phyloP scores from a whole-genome alignment of 129 eudicot species.

The Sambucus nigra region DNA sequence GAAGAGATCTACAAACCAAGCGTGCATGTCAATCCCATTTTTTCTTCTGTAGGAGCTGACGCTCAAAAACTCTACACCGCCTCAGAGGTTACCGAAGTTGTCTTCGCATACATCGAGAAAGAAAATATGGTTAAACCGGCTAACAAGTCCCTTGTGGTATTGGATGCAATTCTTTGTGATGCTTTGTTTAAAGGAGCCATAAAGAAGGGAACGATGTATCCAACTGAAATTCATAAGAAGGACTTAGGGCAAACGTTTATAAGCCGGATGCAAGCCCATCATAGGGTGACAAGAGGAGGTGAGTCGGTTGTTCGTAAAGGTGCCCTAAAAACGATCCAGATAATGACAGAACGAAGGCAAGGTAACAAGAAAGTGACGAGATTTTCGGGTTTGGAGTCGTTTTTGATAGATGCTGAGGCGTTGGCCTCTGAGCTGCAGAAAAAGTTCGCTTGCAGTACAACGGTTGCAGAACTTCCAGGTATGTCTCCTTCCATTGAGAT shows the following conservation, averaged over 20 bases:
- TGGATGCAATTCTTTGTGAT: slow-evolving; percentile 78
- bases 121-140: slow-evolving; percentile 70
- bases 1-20: slow-evolving; percentile 78
- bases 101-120: slow-evolving; percentile 60
- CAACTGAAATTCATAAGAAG: slow-evolving; percentile 87
- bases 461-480: slow-evolving; percentile 93
- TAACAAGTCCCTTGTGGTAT: slow-evolving; percentile 51
- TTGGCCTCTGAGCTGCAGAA: slow-evolving; percentile 95
- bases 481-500: not conserved
- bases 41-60: slow-evolving; percentile 79
- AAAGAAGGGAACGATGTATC: slow-evolving; percentile 80
- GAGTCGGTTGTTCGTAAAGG: slow-evolving; percentile 77
- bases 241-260: slow-evolving; percentile 65
- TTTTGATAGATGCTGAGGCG: slow-evolving; percentile 68
- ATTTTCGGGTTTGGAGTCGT: slow-evolving; percentile 78
- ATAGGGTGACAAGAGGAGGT: slow-evolving; percentile 69
- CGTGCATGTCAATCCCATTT: slow-evolving; percentile 74
- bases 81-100: slow-evolving; percentile 73
- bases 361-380: slow-evolving; percentile 92
- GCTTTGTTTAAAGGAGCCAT: slow-evolving; percentile 85
- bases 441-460: slow-evolving; percentile 90
- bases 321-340: slow-evolving; percentile 60
- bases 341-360: slow-evolving; percentile 84
- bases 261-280: slow-evolving; percentile 90
- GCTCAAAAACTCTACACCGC: slow-evolving; percentile 49